phyloP scores from a whole-genome alignment of 495 filamentous ascomycete species.

The Aspergillus haitiensis region DNA sequence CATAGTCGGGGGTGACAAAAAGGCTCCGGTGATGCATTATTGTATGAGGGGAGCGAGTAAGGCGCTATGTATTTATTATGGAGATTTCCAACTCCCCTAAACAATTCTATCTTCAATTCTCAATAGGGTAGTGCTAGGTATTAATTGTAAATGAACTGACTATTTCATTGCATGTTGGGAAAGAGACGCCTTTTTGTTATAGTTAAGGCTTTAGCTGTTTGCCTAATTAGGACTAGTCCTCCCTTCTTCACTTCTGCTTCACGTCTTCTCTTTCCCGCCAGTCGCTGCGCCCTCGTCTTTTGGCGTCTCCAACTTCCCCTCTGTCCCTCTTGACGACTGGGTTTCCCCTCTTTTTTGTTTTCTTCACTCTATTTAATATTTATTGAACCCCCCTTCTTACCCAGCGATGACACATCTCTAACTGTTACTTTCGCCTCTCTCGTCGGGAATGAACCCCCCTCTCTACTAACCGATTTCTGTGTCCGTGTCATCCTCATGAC shows the following conservation, averaged over 20 bases:
- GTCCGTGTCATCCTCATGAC: not conserved
- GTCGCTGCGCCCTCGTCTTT: slow-evolving; percentile 10
- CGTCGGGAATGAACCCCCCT: not conserved
- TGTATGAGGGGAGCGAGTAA: slow-evolving; percentile 90
- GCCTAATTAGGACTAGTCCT: slow-evolving; percentile 26
- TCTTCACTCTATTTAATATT: not conserved
- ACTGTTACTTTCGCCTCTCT: not conserved
- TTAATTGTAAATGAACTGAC: no score
- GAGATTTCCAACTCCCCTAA: slow-evolving; percentile 41
- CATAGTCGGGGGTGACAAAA: slow-evolving; percentile 52
- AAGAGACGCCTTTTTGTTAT: no score
- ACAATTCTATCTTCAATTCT: not conserved
- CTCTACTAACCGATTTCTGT: slow-evolving; percentile 2
- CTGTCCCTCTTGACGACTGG: not conserved
- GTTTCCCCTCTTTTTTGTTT: not conserved
- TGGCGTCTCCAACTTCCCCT: not conserved
- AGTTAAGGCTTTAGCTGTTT: slow-evolving; percentile 21
- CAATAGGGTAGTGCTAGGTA: not conserved
- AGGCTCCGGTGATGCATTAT: slow-evolving; percentile 80
- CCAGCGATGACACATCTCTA: not conserved
- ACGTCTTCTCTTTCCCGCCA: slow-evolving; percentile 12
- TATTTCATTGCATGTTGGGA: no score
- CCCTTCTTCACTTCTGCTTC: slow-evolving; percentile 4
- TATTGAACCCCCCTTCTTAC: no score
- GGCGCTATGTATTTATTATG: slow-evolving; percentile 58